Evolutionary conservation across 1,139 yeast genomes (phyloP).

Genomic region (Nakaseomyces bracarensis): DNA sequence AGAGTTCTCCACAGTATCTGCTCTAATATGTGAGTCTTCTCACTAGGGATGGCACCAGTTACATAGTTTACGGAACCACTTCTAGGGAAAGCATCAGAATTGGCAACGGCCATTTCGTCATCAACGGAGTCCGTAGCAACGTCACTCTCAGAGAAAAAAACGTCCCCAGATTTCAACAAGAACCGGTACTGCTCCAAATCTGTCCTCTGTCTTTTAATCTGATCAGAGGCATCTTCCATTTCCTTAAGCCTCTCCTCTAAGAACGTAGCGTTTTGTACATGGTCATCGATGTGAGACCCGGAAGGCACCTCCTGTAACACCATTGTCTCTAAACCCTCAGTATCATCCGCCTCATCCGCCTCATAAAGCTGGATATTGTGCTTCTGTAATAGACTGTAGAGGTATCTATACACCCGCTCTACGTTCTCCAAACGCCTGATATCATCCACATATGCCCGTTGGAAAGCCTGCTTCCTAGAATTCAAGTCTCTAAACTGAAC

Average conservation of each 20-base stretch:
- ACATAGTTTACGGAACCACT: slow-evolving; percentile 48
- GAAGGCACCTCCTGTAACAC: slow-evolving; percentile 32
- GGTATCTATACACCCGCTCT: slow-evolving; percentile 47
- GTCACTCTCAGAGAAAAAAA: slow-evolving; percentile 41
- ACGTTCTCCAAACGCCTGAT: slow-evolving; percentile 59
- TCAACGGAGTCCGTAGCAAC: slow-evolving; percentile 8
- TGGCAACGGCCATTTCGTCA: slow-evolving; percentile 10
- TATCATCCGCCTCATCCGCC: slow-evolving; percentile 28
- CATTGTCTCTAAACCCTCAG: slow-evolving; percentile 12
- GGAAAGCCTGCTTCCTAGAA: slow-evolving; percentile 68
- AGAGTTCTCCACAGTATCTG: slow-evolving; percentile 88
- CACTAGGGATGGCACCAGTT: slow-evolving; percentile 75
- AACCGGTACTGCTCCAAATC: slow-evolving; percentile 56
- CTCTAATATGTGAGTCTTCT: slow-evolving; percentile 62
- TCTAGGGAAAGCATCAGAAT: slow-evolving; percentile 13
- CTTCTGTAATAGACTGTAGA: slow-evolving; percentile 39
- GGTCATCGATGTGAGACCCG: slow-evolving; percentile 68
- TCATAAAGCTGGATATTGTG: slow-evolving; percentile 42
- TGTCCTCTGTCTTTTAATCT: slow-evolving; percentile 46
- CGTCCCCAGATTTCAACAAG: slow-evolving; percentile 60
- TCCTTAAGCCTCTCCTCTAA: slow-evolving; percentile 53
- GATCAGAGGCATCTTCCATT: slow-evolving; percentile 48
- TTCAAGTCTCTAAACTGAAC: slow-evolving; percentile 90
- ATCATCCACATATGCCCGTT: slow-evolving; percentile 78
- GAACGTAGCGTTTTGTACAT: slow-evolving; percentile 54